A percentile compares a stretch with the other conserved stretches of the same genome.
These are phyloP conservation scores for Hirsutella minnesotensis DNA, from an alignment of 2,329 filamentous ascomycete species.

Conservation along the genomic window DNA sequence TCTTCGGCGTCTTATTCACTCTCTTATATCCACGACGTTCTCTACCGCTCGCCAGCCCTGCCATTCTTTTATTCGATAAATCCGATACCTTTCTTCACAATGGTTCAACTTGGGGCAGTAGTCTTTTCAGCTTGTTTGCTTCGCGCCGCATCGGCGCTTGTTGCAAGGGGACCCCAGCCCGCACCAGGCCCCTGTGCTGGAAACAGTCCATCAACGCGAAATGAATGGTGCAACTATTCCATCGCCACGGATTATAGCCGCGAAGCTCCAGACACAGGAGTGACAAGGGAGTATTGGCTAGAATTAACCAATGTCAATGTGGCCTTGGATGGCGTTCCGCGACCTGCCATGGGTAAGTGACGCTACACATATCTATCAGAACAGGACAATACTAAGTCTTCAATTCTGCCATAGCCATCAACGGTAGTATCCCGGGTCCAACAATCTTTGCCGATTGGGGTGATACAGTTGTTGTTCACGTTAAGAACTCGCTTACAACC, in stretches of 20 bases:
- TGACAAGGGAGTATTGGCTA: slow-evolving; percentile 37
- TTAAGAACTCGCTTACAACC: slow-evolving; percentile 35
- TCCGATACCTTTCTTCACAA: no score
- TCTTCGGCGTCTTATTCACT: no score
- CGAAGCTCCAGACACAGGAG: slow-evolving; percentile 31
- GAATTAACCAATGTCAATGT: slow-evolving; percentile 26
- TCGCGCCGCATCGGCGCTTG: no score
- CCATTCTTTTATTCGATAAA: no score
- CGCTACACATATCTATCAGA: no score
- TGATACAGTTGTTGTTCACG: slow-evolving; percentile 35
- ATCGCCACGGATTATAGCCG: slow-evolving; percentile 18
- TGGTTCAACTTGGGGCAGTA: no score
- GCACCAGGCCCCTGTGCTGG: not conserved
- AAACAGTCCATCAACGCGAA: not conserved
- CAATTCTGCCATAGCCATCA: slow-evolving; percentile 37
- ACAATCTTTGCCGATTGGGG: slow-evolving; percentile 42
- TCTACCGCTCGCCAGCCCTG: no score
- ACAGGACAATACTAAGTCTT: no score
- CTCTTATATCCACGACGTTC: no score
- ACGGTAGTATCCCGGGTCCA: slow-evolving; percentile 48
- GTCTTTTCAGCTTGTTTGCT: no score
- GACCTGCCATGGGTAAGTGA: slow-evolving; percentile 7
- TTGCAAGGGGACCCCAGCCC: no score
- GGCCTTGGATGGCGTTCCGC: slow-evolving; percentile 32
- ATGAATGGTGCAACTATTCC: not conserved